phyloP scores from a whole-genome alignment of 169 alveolate genomes.

The Plasmodium malariae region DNA sequence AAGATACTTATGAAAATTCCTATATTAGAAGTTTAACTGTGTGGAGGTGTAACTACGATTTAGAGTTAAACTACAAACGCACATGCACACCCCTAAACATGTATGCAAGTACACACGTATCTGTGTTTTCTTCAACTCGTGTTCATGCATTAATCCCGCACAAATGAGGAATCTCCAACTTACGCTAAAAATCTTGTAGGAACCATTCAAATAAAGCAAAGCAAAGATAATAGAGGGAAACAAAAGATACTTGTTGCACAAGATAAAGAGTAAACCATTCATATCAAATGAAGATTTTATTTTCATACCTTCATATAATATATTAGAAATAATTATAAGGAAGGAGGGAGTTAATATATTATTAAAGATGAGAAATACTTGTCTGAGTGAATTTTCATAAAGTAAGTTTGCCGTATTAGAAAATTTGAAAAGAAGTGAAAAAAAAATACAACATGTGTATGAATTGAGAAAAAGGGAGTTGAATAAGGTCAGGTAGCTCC shows the following conservation, averaged over 20 bases:
- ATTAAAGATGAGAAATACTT: neutral
- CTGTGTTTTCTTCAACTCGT: neutral
- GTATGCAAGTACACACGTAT: neutral
- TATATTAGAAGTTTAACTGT: too few relatives aligned
- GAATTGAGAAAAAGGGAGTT: constrained; percentile 1
- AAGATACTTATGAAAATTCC: too few relatives aligned
- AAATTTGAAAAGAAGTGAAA: constrained; percentile 34
- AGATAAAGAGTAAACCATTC: constrained; percentile 30
- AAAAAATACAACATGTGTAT: neutral
- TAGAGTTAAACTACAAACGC: too few relatives aligned
- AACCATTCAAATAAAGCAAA: constrained; percentile 1
- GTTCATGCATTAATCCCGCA: too few relatives aligned
- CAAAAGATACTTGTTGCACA: constrained; percentile 17
- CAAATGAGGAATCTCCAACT: too few relatives aligned
- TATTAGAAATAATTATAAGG: constrained; percentile 29
- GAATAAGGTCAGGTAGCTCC: too few relatives aligned
- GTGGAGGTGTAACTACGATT: too few relatives aligned
- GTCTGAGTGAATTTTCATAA: constrained; percentile 12
- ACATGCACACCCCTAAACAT: neutral
- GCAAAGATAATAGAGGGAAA: constrained; percentile 21
- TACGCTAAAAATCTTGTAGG: constrained; percentile 6
- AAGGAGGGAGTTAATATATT: constrained; percentile 47
- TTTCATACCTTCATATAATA: constrained; percentile 25
- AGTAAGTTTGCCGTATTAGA: neutral
- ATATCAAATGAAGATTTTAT: neutral